Base-by-base conservation (phyloP, 345 rosid genomes). In the Excoecaria agallocha region DNA sequence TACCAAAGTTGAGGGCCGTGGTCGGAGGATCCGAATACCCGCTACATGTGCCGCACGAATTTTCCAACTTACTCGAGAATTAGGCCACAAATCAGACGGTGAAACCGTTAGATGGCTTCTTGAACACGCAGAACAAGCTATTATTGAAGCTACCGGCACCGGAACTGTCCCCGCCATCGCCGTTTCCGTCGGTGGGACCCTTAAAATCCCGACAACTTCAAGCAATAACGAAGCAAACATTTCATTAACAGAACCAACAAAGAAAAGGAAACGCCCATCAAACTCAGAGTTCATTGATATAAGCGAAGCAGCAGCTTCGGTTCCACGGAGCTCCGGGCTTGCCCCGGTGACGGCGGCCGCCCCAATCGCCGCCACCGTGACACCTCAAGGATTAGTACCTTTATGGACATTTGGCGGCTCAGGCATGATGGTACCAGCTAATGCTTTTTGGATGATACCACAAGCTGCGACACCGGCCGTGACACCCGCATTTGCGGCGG, bases 21-120 rank as follows among this genome's bases (percentile, higher is more conserved):
- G 89, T 20, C 82, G 89, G 12, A 86, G 89, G 85, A 86, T 86
- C 75, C 85, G 89, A 74, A 86, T 86, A 76, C 89, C 89, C 37
- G 85, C 89, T 39, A 76, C 89, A 5, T 86, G 87, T 69, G 89
- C 87, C 17, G 89, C 89, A 9, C 80, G 87, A 68, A 82, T 84
- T 54, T 84, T 86, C 78, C 86, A 84, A 51, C 74, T 82, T 3
- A 86, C 89, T 41, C 82, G 83, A 15, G 86, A 86, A 74, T 77
- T 80, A 38, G 87, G 86, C 66, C 87, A 86, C 55, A 86, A 80
- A 69, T 84, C 87, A 19, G 85, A 84, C 75, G 89, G 89, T 5
- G 87, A 84, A 78, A 86, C 87, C 38, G 84, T 86, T 25, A 75
- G 85, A 72, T 84, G 89, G 89, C 73, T 86, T 15, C 83, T 84